A percentile compares a stretch with the other conserved stretches of the same genome.
Evolutionary conservation across 2,329 filamentous ascomycete genomes (phyloP).

Genomic region (Biscogniauxia sp.): DNA sequence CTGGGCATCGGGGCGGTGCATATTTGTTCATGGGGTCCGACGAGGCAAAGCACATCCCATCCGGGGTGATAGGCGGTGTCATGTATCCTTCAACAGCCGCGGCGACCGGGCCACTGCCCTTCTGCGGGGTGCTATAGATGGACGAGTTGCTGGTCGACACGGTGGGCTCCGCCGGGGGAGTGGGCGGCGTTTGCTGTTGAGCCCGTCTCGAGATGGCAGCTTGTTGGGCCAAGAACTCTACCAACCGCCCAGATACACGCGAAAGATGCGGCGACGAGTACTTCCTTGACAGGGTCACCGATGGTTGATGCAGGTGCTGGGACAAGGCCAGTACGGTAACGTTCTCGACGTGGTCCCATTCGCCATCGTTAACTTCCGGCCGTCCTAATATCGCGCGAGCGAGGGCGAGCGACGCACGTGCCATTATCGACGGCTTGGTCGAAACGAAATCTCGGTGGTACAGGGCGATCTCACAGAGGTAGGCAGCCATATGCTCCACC

Average conservation of each 20-base stretch:
- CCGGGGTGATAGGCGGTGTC: slow-evolving; percentile 82
- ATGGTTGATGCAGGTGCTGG: slow-evolving; percentile 58
- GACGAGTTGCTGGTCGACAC: slow-evolving; percentile 52
- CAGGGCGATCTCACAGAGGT: slow-evolving; percentile 90
- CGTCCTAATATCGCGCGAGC: slow-evolving; percentile 82
- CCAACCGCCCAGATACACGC: slow-evolving; percentile 52
- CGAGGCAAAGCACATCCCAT: slow-evolving; percentile 56
- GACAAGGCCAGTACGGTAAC: slow-evolving; percentile 60
- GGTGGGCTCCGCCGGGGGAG: slow-evolving; percentile 54
- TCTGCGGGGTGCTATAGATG: slow-evolving; percentile 77
- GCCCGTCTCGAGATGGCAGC: slow-evolving; percentile 52
- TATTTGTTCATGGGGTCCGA: slow-evolving; percentile 45
- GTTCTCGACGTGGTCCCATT: slow-evolving; percentile 74
- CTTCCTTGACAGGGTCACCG: slow-evolving; percentile 57
- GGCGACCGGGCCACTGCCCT: slow-evolving; percentile 63
- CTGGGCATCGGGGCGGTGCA: slow-evolving; percentile 55
- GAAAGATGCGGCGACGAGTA: slow-evolving; percentile 55
- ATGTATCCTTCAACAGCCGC: slow-evolving; percentile 71
- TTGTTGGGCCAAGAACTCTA: slow-evolving; percentile 59
- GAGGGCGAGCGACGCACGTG: slow-evolving; percentile 80
- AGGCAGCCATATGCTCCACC: slow-evolving; percentile 90
- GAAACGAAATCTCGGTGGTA: slow-evolving; percentile 98
- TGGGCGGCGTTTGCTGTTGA: slow-evolving; percentile 49
- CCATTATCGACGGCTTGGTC: slow-evolving; percentile 85
- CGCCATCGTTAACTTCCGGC: slow-evolving; percentile 69